A percentile compares a stretch with the other conserved stretches of the same genome.
Evolutionary conservation across 306 rosid species (phyloP).

Genomic region (Urtica urens): DNA sequence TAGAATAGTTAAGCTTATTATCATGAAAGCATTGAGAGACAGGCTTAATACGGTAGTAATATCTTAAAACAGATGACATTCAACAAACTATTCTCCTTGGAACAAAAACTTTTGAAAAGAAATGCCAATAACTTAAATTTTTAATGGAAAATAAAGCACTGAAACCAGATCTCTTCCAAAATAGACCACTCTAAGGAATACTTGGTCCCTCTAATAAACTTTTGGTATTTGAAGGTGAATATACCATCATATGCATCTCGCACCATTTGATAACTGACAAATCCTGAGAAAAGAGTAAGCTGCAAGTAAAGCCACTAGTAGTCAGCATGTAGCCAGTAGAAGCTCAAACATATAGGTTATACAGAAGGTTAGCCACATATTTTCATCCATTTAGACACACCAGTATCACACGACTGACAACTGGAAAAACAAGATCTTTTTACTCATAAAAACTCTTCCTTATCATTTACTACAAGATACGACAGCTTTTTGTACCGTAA

Average conservation of each 20-base stretch:
- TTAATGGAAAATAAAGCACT: not conserved
- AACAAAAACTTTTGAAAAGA: constrained; percentile 3
- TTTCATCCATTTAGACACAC: too few species aligned
- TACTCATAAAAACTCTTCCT: too few species aligned
- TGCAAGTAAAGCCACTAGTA: constrained; percentile 36
- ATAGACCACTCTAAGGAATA: not conserved
- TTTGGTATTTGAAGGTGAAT: constrained; percentile 6
- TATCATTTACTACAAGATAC: too few species aligned
- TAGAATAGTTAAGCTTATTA: too few species aligned
- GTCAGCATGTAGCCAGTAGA: too few species aligned
- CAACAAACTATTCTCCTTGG: not conserved
- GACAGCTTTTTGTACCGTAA: too few species aligned
- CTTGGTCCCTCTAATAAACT: too few species aligned
- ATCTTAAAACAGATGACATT: not conserved
- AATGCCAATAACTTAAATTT: not conserved
- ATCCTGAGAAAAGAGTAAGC: constrained; percentile 96
- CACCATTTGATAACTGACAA: constrained; percentile 99
- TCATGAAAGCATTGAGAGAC: not conserved
- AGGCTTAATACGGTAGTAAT: not conserved
- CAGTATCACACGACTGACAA: too few species aligned
- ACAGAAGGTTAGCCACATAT: too few species aligned
- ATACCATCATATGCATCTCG: constrained; percentile 96
- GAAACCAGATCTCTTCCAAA: not conserved
- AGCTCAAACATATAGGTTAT: too few species aligned
- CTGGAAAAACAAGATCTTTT: too few species aligned